Evolutionary conservation across 73 alveolate genomes (phyloP).

Genomic region (Paramecium tetraurelia): DNA sequence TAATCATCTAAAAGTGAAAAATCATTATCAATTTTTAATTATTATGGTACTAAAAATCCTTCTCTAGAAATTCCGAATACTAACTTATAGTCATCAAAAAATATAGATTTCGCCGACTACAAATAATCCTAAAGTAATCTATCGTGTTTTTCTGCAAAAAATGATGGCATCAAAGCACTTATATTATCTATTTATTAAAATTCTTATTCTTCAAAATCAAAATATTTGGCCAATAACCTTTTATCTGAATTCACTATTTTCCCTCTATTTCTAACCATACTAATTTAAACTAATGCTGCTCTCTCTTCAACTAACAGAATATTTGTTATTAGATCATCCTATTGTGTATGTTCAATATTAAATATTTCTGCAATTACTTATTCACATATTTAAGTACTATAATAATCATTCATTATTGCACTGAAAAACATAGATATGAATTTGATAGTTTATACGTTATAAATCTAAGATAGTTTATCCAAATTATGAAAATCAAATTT

Average conservation of each 20-base stretch:
- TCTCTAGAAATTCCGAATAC: not conserved
- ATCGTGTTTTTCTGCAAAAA: not conserved
- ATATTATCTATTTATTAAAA: not conserved
- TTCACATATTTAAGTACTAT: not conserved
- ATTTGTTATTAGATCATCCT: not conserved
- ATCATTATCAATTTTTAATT: not conserved
- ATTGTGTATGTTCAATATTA: not conserved
- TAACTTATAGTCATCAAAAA: not conserved
- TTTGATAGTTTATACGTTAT: not conserved
- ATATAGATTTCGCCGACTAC: not conserved
- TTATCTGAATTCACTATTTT: not conserved
- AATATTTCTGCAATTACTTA: not conserved
- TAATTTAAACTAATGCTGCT: not conserved
- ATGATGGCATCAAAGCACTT: not conserved
- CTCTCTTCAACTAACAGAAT: not conserved
- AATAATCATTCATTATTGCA: not conserved
- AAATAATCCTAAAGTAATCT: not conserved
- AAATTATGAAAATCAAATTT: not conserved
- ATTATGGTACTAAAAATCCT: not conserved
- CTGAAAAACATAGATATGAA: not conserved
- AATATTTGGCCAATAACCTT: not conserved
- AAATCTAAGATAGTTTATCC: not conserved
- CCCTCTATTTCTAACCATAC: slow-evolving; percentile 30
- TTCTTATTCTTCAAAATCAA: not conserved
- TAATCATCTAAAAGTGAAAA: not conserved